These are phyloP conservation scores for Stenogyne calaminthoides DNA, from an alignment of 305 asterid genomes.

Conservation along the genomic window DNA sequence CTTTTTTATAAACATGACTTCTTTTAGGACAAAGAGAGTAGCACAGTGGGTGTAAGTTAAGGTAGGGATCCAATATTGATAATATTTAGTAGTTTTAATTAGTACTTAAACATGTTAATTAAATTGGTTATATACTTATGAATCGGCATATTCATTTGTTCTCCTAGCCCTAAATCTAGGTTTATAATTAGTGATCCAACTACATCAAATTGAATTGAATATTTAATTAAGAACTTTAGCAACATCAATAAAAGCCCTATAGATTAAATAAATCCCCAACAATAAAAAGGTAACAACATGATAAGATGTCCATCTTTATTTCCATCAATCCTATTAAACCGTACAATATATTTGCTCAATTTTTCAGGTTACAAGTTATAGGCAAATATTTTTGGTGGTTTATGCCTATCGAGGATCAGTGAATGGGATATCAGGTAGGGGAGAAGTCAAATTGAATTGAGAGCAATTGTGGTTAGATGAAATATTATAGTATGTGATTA, in stretches of 20 bases:
- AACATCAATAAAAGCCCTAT: slow-evolving; percentile 5
- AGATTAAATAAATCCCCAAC: not conserved
- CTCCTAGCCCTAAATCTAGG: not conserved
- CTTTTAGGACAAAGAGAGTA: not conserved
- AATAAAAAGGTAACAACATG: not conserved
- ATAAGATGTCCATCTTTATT: slow-evolving; percentile 8
- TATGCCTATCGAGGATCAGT: slow-evolving; percentile 39
- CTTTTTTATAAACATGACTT: not conserved
- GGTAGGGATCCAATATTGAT: not conserved
- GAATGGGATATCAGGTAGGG: slow-evolving; percentile 24
- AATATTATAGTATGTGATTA: not conserved
- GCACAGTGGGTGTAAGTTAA: not conserved
- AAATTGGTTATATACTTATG: no score
- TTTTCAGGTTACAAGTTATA: slow-evolving; percentile 35
- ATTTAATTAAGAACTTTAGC: not conserved
- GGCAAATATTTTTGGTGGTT: slow-evolving; percentile 36
- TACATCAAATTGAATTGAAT: slow-evolving; percentile 2
- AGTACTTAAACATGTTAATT: no score
- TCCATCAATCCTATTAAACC: not conserved
- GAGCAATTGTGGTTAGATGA: slow-evolving; percentile 27
- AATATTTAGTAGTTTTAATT: not conserved
- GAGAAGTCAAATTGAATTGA: slow-evolving; percentile 34
- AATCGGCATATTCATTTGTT: not conserved
- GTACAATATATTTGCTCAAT: not conserved
- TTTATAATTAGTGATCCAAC: not conserved